phyloP scores from a whole-genome alignment of 2,329 filamentous ascomycete genomes.

The Coniella lustricola region DNA sequence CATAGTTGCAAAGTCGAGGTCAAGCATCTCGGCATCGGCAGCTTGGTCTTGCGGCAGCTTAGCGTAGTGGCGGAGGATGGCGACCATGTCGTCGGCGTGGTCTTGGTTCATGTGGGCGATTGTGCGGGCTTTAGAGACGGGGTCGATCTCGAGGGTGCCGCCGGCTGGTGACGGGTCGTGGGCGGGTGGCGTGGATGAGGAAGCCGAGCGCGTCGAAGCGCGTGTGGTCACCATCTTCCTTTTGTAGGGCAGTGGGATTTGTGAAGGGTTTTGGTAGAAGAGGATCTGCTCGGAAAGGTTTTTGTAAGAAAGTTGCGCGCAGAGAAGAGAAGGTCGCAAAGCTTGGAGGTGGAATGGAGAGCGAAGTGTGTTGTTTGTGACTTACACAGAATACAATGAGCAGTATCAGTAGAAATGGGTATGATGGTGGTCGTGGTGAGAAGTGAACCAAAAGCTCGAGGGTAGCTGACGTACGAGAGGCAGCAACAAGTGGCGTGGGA shows the following conservation, averaged over 20 bases:
- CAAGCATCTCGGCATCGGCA: constrained; percentile 45
- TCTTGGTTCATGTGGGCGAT: constrained; percentile 83
- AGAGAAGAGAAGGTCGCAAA: not conserved
- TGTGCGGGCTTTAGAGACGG: constrained; percentile 30
- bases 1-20: constrained; percentile 59
- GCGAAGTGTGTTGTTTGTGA: too few species aligned
- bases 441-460: too few species aligned
- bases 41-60: constrained; percentile 39
- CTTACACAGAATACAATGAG: too few species aligned
- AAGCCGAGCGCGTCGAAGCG: constrained; percentile 9
- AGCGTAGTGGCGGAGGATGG: constrained; percentile 71
- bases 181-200: not conserved
- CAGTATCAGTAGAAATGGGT: too few species aligned
- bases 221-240: constrained; percentile 14
- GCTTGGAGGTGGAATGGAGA: too few species aligned
- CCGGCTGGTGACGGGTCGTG: not conserved
- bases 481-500: too few species aligned
- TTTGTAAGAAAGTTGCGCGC: not conserved
- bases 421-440: too few species aligned
- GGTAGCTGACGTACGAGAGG: too few species aligned
- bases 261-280: not conserved
- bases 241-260: not conserved
- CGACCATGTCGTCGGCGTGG: constrained; percentile 65
- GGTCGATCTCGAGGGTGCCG: constrained; percentile 12
- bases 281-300: too few species aligned